Evolutionary conservation across 805 yeast species (phyloP), one percentile per base, ranked within the genome.

Genomic region (Kodamaea laetipori): DNA sequence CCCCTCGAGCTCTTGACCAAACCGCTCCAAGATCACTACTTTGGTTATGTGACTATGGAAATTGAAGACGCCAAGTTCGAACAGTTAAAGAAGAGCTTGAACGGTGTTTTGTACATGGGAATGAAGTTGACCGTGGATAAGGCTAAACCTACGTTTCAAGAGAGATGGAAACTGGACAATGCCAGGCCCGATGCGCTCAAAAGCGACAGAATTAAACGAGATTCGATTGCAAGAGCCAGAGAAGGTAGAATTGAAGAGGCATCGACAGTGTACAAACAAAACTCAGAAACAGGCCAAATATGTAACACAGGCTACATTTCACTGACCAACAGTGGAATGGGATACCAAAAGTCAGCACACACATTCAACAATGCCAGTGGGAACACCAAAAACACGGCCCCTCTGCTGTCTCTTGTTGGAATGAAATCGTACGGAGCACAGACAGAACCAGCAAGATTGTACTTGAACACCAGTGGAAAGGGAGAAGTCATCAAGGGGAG

Each of bases 71-170:
- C 65, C 15, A 68, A 73, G 26, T 79, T 74, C 43, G 65, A 63
- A 1, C 77, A 76, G 37, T 63, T 92, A 40, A 74, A 75, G 45
- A 60, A 66, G 5, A 69, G 85, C 0, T 74, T 87, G 50, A 77
- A 88, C 58, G 94, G 90, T 23, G 77, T 84, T 1, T 77, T 76
- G 18, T 92, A 75, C 64, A 88, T 86, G 74, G 96, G 95, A 2
- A 73, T 84, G 18, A 78, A 74, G 41, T 61, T 92, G 26, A 69
- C 71, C 2, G 64, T 92, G 7, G 80, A 75, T 41, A 60, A 66
- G 35, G 97, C 97, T 3, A 78, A 74, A 51, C 81, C 81, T 0
- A 69, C 68, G 34, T 85, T 66, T 61, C 54, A 64, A 35, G 67
- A 66, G 17, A 56, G 63, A 13, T 76, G 82, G 83, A 61, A 63